Conservation (phyloP, 1,139 yeast genomes). For the Yamadazyma pseudoaaseri region DNA sequence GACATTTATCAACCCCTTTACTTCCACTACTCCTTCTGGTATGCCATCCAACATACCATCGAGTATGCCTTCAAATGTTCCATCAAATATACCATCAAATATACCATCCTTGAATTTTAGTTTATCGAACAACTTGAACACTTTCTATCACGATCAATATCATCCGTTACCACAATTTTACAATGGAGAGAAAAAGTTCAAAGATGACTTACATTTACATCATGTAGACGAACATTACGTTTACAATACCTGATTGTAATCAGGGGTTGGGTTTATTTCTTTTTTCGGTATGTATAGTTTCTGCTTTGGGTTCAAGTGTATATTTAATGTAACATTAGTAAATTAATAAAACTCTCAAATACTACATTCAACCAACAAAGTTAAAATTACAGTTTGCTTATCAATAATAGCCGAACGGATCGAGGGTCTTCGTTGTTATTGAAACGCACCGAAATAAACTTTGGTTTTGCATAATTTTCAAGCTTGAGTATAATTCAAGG, state of each 20-base stretch:
- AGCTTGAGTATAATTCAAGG: too few species aligned
- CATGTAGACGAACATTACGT: conserved; percentile 12
- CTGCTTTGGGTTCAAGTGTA: not conserved
- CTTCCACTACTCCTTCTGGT: conserved; percentile 3
- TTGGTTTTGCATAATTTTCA: too few species aligned
- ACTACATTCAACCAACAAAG: too few species aligned
- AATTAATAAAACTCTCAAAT: not conserved
- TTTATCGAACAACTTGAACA: conserved; percentile 13
- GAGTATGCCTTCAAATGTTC: not conserved
- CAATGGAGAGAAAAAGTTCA: conserved; percentile 9
- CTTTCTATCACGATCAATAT: conserved; percentile 16
- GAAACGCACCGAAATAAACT: too few species aligned
- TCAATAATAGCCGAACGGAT: too few species aligned
- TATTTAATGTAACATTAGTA: conserved; percentile 1
- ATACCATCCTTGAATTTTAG: conserved; percentile 9
- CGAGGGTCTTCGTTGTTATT: too few species aligned
- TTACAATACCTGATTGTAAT: conserved; percentile 33
- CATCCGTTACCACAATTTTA: conserved; percentile 15
- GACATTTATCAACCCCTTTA: conserved; percentile 24
- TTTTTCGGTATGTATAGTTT: conserved; percentile 80
- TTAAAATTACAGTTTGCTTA: too few species aligned
- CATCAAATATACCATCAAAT: conserved; percentile 3
- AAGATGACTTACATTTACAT: conserved; percentile 9
- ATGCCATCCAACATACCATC: not conserved
- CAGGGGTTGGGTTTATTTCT: conserved; percentile 71